These are phyloP conservation scores for Halophytophthora polymorphica DNA, from an alignment of 352 stramenopile species.

Conservation along the genomic window DNA sequence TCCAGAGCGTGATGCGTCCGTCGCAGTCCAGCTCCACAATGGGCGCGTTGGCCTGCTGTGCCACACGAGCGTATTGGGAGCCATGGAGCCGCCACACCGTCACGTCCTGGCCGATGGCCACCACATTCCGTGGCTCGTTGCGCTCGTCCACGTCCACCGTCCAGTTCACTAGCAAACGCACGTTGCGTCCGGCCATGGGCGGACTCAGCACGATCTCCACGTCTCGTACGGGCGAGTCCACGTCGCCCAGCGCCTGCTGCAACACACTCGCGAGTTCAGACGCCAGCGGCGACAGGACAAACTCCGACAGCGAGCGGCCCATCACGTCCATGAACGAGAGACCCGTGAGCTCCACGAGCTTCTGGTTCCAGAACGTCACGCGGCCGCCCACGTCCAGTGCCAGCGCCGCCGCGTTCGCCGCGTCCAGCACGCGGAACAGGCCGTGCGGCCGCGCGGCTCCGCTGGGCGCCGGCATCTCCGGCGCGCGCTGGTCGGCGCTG, in stretches of 20 bases:
- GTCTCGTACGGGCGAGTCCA: conserved; percentile 28
- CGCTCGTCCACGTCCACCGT: conserved; percentile 41
- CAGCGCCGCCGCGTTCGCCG: conserved; percentile 51
- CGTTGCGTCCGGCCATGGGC: conserved; percentile 27
- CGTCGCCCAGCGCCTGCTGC: conserved; percentile 29
- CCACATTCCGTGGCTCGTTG: conserved; percentile 11
- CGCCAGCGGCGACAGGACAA: conserved; percentile 21
- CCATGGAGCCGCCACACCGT: conserved; percentile 40
- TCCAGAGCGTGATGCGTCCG: conserved; percentile 67
- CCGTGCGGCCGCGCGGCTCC: conserved; percentile 7
- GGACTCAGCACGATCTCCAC: conserved; percentile 50
- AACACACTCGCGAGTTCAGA: conserved; percentile 13
- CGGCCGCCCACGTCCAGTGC: conserved; percentile 33
- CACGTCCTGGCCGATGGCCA: conserved; percentile 54
- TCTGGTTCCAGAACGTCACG: conserved; percentile 71
- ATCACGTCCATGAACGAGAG: conserved; percentile 23
- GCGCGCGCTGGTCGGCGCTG: conserved; percentile 13
- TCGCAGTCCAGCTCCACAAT: conserved; percentile 77
- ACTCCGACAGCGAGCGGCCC: conserved; percentile 33
- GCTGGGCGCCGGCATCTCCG: neutral
- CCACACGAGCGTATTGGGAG: conserved; percentile 52
- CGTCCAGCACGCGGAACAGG: conserved; percentile 45
- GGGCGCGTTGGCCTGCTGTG: conserved; percentile 71
- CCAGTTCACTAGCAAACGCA: conserved; percentile 62
- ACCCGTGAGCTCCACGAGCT: conserved; percentile 43